These are phyloP conservation scores for Sporothrix protearum DNA, from an alignment of 2,329 filamentous ascomycete species.

Conservation along the genomic window DNA sequence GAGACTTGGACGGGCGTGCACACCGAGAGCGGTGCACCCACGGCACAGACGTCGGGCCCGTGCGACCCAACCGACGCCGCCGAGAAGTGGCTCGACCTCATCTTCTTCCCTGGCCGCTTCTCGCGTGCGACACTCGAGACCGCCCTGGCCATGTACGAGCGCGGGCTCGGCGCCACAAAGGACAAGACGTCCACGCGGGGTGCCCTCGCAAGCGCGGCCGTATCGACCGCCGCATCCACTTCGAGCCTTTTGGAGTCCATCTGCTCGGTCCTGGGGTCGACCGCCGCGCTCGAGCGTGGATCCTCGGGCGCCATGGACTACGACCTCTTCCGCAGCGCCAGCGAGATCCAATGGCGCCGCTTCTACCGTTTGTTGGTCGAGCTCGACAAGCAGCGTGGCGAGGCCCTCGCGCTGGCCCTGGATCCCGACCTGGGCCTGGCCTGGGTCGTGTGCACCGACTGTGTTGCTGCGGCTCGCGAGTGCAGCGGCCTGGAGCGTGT, in stretches of 20 bases:
- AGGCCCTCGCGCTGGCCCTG: constrained; percentile 72
- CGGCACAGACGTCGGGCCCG: constrained; percentile 55
- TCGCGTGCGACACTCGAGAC: constrained; percentile 76
- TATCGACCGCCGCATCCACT: constrained; percentile 27
- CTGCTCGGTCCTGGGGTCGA: constrained; percentile 66
- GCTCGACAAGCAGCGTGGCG: constrained; percentile 78
- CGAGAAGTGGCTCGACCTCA: constrained; percentile 81
- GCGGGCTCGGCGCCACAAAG: constrained; percentile 49
- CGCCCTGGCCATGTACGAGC: constrained; percentile 76
- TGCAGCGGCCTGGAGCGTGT: constrained; percentile 76
- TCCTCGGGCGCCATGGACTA: constrained; percentile 68
- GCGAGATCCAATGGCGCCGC: constrained; percentile 80
- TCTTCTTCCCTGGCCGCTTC: constrained; percentile 81
- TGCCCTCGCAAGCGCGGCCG: neutral
- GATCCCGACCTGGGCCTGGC: constrained; percentile 68
- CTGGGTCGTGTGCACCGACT: constrained; percentile 82
- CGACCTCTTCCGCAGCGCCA: constrained; percentile 67
- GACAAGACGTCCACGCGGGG: constrained; percentile 28
- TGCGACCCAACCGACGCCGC: constrained; percentile 66
- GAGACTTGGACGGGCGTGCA: constrained; percentile 68
- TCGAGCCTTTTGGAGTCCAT: constrained; percentile 70
- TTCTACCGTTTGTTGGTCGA: constrained; percentile 85
- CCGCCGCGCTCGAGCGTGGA: constrained; percentile 61
- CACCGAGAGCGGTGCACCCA: constrained; percentile 54
- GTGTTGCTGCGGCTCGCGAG: constrained; percentile 71